A percentile compares a stretch with the other conserved stretches of the same genome.
Conservation (phyloP, 306 rosid genomes). For the Hippophae gyantsensis region DNA sequence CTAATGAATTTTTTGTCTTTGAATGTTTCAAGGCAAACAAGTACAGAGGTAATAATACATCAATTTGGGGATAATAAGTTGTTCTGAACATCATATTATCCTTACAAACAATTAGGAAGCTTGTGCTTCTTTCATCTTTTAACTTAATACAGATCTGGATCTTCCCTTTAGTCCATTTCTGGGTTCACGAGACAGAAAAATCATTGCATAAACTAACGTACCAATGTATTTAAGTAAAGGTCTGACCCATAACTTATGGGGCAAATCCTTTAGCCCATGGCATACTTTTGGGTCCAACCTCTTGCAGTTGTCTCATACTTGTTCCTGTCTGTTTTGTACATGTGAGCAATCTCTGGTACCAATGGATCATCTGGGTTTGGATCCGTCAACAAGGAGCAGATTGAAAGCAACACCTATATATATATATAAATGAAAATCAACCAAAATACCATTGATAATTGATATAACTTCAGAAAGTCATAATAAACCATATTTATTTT, state of each 20-base stretch:
- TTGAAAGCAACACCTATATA: constrained; percentile 69
- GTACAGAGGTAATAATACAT: neutral
- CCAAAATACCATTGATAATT: too few species aligned
- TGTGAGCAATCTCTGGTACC: constrained; percentile 90
- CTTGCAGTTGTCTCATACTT: constrained; percentile 84
- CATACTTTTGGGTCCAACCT: constrained; percentile 94
- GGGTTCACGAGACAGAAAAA: constrained; percentile 26
- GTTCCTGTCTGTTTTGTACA: constrained; percentile 91
- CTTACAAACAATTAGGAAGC: constrained; percentile 38
- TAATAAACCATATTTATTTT: too few species aligned
- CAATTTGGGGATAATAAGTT: constrained; percentile 22
- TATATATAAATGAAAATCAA: neutral
- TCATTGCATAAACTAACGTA: constrained; percentile 39
- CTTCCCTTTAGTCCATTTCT: constrained; percentile 28
- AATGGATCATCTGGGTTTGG: constrained; percentile 87
- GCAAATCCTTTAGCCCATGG: constrained; percentile 63
- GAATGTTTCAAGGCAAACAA: neutral
- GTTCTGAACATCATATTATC: constrained; percentile 29
- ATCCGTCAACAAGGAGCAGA: constrained; percentile 80
- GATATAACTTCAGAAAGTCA: too few species aligned
- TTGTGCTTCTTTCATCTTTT: constrained; percentile 21
- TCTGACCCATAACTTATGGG: constrained; percentile 15
- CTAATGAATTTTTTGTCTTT: too few species aligned
- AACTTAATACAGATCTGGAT: constrained; percentile 22
- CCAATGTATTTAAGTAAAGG: constrained; percentile 16